Evolutionary conservation across 305 asterid genomes (phyloP).

Genomic region (Stenogyne calaminthoides): DNA sequence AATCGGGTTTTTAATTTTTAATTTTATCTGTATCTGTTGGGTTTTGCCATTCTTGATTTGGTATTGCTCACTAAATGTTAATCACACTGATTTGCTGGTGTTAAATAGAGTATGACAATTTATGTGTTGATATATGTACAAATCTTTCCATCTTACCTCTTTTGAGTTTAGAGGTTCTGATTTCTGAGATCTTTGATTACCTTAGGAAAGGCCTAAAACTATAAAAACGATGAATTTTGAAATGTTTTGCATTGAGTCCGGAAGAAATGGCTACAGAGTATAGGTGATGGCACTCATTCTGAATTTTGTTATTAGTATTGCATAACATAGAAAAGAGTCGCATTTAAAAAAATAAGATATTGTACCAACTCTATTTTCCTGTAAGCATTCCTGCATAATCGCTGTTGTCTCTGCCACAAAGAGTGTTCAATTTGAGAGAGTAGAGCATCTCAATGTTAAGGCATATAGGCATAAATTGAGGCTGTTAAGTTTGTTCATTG

Average conservation of each 20-base stretch:
- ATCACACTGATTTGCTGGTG: neutral
- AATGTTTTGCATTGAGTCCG: neutral
- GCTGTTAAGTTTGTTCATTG: neutral
- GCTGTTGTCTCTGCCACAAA: neutral
- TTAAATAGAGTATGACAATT: neutral
- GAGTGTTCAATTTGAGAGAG: neutral
- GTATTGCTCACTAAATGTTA: neutral
- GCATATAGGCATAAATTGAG: neutral
- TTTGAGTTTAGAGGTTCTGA: neutral
- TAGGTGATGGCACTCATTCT: neutral
- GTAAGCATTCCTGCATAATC: neutral
- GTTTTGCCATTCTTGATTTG: constrained; percentile 19
- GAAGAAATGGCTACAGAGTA: neutral
- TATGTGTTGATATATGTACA: neutral
- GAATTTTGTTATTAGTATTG: neutral
- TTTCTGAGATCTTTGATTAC: neutral
- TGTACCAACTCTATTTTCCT: no score
- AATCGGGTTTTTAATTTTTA: neutral
- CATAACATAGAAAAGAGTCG: neutral
- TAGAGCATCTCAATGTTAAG: neutral
- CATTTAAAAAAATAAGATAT: neutral
- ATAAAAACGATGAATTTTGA: neutral
- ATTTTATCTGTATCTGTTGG: neutral
- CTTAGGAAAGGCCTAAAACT: neutral
- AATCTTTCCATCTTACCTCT: neutral